Base-by-base conservation (phyloP, 495 filamentous ascomycete genomes). In the Aspergillus haitiensis region DNA sequence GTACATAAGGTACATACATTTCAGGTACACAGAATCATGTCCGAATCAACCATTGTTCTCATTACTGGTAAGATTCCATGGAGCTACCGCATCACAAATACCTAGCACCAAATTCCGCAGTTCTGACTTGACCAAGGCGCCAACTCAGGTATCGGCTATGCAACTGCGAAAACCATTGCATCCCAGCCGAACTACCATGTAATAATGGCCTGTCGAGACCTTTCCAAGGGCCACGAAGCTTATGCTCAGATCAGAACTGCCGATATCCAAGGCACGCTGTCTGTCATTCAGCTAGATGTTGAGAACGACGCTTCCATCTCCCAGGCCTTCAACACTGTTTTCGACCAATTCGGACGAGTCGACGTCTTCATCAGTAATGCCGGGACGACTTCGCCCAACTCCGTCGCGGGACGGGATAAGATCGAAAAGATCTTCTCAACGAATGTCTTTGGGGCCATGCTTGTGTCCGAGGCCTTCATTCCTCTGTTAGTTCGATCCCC, bases 341-440 rank as follows among this genome's bases (percentile, higher is more conserved):
- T 66, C 13, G 35, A 47, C 6, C 52, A 65, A 13, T 73, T 72
- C 49, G 72, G 74, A 1, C 50, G 56, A 7, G 52, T 74, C 7
- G 69, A 75, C 48, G 53, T 71, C n/a, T 55, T 71, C 8, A 58
- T 73, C 32, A 73, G 67, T 60, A 73, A 73, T 48, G 70, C 70
- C 3, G 69, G 33, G 46, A 55, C 65, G 2, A n/a, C 34, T 13
- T 18, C 46, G 7, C 60, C 15, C 7, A 13, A 12, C 5, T 7
- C 10, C 11, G 31, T 27, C 21, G 21, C 49, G 4, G 47, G 18
- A 10, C 60, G 48, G 15, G 53, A 50, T 31, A 46, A 35, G 5
- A 52, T 65, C 9, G 34, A 48, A 31, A 31, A 54, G n/a, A 59
- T 40, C 2, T 67, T 71, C 40, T 54, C 69, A 35, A 66, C 63